These are phyloP conservation scores for Beauveria sp. DNA, from an alignment of 2,329 filamentous ascomycete genomes.

Conservation along the genomic window DNA sequence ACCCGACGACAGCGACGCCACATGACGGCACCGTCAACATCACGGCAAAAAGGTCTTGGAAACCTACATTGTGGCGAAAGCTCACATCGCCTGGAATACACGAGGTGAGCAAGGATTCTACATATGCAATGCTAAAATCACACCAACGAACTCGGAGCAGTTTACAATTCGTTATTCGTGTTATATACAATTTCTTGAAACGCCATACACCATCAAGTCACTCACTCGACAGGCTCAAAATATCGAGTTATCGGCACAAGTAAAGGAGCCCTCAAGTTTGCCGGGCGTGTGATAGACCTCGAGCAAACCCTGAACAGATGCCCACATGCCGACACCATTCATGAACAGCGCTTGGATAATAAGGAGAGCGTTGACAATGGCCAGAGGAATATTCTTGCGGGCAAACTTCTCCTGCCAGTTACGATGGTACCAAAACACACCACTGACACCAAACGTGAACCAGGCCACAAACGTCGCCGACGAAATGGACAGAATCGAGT, in stretches of 20 bases:
- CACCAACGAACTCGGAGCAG: not conserved
- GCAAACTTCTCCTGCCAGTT: constrained; percentile 26
- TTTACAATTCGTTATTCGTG: constrained; percentile 1
- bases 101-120: not conserved
- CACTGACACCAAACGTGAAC: constrained; percentile 30
- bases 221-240: constrained; percentile 16
- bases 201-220: not conserved
- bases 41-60: not conserved
- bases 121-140: not conserved
- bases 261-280: constrained; percentile 24
- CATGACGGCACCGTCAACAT: not conserved
- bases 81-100: too few relatives aligned
- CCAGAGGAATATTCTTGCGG: constrained; percentile 21
- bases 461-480: constrained; percentile 29
- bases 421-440: constrained; percentile 29
- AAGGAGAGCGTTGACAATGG: constrained; percentile 23
- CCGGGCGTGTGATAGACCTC: constrained; percentile 22
- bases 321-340: constrained; percentile 28
- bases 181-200: not conserved
- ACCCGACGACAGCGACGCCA: not conserved
- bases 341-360: constrained; percentile 27
- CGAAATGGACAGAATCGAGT: constrained; percentile 29
- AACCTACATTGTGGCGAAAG: not conserved
- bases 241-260: constrained; percentile 27
- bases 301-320: constrained; percentile 24